phyloP scores from a whole-genome alignment of 1,284 basidiomycete species.

The Heterobasidion annosum region DNA sequence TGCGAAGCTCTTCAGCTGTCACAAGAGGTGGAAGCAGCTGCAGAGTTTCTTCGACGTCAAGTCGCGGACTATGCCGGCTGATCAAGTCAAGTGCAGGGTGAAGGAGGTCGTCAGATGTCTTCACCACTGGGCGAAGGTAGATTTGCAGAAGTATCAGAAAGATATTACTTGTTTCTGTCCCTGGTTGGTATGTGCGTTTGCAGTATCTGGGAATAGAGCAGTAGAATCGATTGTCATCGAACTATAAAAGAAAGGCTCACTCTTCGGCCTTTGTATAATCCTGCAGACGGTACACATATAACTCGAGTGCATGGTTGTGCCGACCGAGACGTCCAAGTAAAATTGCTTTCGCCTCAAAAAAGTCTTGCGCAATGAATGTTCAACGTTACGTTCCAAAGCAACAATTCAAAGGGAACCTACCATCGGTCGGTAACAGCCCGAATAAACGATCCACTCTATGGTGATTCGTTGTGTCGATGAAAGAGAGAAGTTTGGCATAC shows the following conservation, averaged over 20 bases:
- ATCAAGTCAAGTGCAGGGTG: constrained; percentile 80
- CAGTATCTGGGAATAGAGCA: constrained; percentile 58
- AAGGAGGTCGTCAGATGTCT: constrained; percentile 45
- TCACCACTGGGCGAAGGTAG: constrained; percentile 70
- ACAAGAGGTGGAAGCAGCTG: constrained; percentile 85
- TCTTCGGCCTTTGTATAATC: constrained; percentile 85
- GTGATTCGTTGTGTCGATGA: constrained; percentile 64
- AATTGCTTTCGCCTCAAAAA: constrained; percentile 85
- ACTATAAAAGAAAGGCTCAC: constrained; percentile 29
- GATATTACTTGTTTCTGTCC: constrained; percentile 52
- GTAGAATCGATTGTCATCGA: not conserved
- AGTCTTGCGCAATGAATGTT: constrained; percentile 34
- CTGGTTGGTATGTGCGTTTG: constrained; percentile 62
- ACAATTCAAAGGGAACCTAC: constrained; percentile 26
- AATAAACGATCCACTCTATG: constrained; percentile 81
- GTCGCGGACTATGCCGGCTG: constrained; percentile 69
- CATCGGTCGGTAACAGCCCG: constrained; percentile 65
- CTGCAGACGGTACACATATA: constrained; percentile 83
- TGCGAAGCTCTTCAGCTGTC: constrained; percentile 67
- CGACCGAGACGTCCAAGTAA: constrained; percentile 84
- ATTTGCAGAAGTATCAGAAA: constrained; percentile 84
- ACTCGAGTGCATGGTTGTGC: constrained; percentile 87
- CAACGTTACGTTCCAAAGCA: not conserved
- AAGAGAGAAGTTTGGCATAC: constrained; percentile 68
- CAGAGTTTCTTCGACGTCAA: constrained; percentile 77